A percentile compares a stretch with the other conserved stretches of the same genome.
These are phyloP conservation scores for Tolypocladium tundrense DNA, from an alignment of 2,329 filamentous ascomycete species.

Conservation along the genomic window DNA sequence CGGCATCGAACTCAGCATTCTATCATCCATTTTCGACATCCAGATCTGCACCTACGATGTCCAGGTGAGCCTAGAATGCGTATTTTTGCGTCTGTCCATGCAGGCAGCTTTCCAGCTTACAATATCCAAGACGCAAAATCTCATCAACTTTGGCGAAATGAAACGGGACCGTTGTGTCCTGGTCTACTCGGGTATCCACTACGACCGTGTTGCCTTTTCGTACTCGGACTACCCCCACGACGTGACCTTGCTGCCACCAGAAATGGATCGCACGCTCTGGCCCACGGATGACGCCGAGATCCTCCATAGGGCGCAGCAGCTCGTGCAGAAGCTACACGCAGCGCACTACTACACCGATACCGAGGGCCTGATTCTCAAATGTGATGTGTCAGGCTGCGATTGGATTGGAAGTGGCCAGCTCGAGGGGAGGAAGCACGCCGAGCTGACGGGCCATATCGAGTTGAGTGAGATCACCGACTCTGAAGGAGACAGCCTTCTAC, in stretches of 20 bases:
- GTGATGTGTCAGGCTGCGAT: constrained; percentile 54
- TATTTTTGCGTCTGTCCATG: not conserved
- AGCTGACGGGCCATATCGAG: constrained; percentile 47
- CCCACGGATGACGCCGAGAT: constrained; percentile 49
- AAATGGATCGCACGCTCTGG: constrained; percentile 61
- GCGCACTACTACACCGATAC: constrained; percentile 86
- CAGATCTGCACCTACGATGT: constrained; percentile 84
- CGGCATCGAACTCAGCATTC: constrained; percentile 77
- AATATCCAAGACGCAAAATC: constrained; percentile 17
- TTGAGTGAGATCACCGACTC: constrained; percentile 64
- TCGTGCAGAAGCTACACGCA: constrained; percentile 55
- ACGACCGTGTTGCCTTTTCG: constrained; percentile 77
- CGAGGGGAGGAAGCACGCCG: constrained; percentile 52
- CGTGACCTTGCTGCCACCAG: constrained; percentile 50
- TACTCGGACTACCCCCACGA: constrained; percentile 47
- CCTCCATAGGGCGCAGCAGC: constrained; percentile 54
- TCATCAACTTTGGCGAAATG: constrained; percentile 64
- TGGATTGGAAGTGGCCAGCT: constrained; percentile 58
- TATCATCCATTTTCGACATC: constrained; percentile 75
- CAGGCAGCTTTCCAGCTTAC: not conserved
- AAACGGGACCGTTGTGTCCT: constrained; percentile 61
- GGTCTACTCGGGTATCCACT: constrained; percentile 88
- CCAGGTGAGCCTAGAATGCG: constrained; percentile 25
- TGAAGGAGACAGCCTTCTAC: constrained; percentile 66
- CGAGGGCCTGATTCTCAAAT: constrained; percentile 65